phyloP scores from a whole-genome alignment of 306 rosid genomes.

The Pterocarpus macrocarpus region DNA sequence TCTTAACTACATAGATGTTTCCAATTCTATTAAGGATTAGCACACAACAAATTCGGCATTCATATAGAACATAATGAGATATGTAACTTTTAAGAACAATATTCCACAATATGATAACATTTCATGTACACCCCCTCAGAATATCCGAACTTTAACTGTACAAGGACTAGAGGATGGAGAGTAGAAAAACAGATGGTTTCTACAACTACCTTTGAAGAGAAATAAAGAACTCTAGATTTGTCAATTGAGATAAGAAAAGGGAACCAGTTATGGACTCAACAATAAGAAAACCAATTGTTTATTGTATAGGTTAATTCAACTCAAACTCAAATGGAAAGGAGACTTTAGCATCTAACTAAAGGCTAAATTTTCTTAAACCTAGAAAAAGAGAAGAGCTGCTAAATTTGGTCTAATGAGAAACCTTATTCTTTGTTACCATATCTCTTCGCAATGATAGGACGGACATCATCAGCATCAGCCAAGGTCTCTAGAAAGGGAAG shows the following conservation, averaged over 20 bases:
- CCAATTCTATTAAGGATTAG: constrained; percentile 18
- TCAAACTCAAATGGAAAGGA: constrained; percentile 58
- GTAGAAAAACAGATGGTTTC: constrained; percentile 49
- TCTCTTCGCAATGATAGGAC: constrained; percentile 88
- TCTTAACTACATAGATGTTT: constrained; percentile 31
- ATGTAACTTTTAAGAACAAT: constrained; percentile 58
- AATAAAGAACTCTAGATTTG: constrained; percentile 69
- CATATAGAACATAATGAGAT: constrained; percentile 37
- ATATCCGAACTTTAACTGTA: constrained; percentile 68
- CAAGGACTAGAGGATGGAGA: constrained; percentile 53
- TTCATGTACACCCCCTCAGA: constrained; percentile 68
- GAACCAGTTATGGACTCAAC: constrained; percentile 62
- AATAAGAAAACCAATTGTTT: constrained; percentile 60
- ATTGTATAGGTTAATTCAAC: constrained; percentile 75
- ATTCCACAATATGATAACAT: constrained; percentile 61
- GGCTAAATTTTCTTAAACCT: constrained; percentile 60
- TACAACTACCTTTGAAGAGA: constrained; percentile 81
- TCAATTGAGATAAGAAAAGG: constrained; percentile 61
- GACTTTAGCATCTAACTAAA: constrained; percentile 61
- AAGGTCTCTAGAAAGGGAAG: constrained; percentile 97
- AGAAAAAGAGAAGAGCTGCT: constrained; percentile 56
- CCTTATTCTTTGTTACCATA: constrained; percentile 91
- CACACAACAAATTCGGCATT: constrained; percentile 32
- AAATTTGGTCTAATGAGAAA: constrained; percentile 71
- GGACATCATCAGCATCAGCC: constrained; percentile 94